Percentiles rank a stretch among this genome's conserved stretches.
These are phyloP conservation scores for fission yeast (Schizosaccharomyces pombe) DNA, from an alignment of 805 yeast species.

Conservation along the genomic window DNA sequence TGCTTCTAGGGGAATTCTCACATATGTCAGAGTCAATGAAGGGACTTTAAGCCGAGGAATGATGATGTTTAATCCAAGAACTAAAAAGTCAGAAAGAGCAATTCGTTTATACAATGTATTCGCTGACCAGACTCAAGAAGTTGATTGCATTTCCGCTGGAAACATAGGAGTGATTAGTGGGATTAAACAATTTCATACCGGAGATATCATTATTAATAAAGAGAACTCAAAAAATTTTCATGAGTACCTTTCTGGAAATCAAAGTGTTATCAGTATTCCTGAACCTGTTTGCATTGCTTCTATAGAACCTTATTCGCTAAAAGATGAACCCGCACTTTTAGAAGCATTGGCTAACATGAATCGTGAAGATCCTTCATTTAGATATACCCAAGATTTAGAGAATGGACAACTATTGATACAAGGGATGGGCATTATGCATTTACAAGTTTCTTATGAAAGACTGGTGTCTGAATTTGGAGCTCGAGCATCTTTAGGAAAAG, in stretches of 20 bases:
- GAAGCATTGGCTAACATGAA: conserved; percentile 39
- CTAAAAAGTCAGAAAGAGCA: conserved; percentile 31
- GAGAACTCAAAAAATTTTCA: conserved; percentile 20
- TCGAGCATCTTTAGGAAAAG: conserved; percentile 53
- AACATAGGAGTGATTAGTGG: conserved; percentile 82
- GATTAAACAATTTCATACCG: conserved; percentile 50
- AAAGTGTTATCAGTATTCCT: conserved; percentile 36
- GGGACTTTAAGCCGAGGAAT: conserved; percentile 47
- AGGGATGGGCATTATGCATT: conserved; percentile 94
- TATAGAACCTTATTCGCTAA: conserved; percentile 59
- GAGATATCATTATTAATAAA: conserved; percentile 54
- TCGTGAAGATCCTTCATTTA: conserved; percentile 80
- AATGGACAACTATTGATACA: conserved; percentile 69
- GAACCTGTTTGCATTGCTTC: conserved; percentile 81
- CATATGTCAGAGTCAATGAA: conserved; percentile 69
- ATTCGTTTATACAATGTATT: conserved; percentile 61
- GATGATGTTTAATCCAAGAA: conserved; percentile 42
- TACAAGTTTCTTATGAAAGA: conserved; percentile 68
- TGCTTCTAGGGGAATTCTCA: conserved; percentile 52
- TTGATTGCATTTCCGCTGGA: conserved; percentile 39
- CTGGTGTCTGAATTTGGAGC: conserved; percentile 65
- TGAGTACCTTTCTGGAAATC: background rate
- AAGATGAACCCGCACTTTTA: conserved; percentile 56
- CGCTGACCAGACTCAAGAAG: conserved; percentile 65
- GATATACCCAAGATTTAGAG: conserved; percentile 49